Percentiles rank a stretch among this genome's conserved stretches.
Conservation (phyloP, 2,329 filamentous ascomycete species). For the Berkeleyomyces basicola region DNA sequence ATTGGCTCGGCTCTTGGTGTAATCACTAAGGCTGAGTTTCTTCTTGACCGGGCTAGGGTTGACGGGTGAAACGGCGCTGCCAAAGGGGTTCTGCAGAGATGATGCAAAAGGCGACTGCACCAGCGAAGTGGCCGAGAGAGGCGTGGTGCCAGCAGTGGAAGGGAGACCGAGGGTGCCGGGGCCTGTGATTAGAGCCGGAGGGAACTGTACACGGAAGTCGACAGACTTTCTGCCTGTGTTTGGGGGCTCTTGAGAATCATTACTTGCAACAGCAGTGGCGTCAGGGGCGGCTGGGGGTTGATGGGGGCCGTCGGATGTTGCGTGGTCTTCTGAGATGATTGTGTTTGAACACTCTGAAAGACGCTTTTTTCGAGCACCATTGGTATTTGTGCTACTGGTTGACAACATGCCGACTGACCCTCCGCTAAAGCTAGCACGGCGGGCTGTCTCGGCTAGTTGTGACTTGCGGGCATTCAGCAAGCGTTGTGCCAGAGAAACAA, state of each 20-base stretch:
- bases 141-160: conserved; percentile 26
- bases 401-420: background rate
- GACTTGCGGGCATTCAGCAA: conserved; percentile 31
- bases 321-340: background rate
- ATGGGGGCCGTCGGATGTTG: background rate
- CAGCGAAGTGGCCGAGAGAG: conserved; percentile 29
- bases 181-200: conserved; percentile 28
- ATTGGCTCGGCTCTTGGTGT: conserved; percentile 41
- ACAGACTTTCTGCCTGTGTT: conserved; percentile 22
- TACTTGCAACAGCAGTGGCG: background rate
- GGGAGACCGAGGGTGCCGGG: conserved; percentile 27
- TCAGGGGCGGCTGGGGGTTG: background rate
- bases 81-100: conserved; percentile 27
- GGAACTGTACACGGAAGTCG: conserved; percentile 38
- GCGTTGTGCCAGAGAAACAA: conserved; percentile 37
- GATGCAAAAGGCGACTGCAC: conserved; percentile 35
- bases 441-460: conserved; percentile 21
- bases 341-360: background rate
- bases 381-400: conserved; percentile 6
- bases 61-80: conserved; percentile 26
- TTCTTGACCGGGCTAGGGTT: conserved; percentile 48
- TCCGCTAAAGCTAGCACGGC: conserved; percentile 13
- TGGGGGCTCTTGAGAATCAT: background rate
- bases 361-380: background rate
- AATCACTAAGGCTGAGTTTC: conserved; percentile 50